Conservation (phyloP, 2,329 filamentous ascomycete species). For the Ophiostoma tasmaniense region DNA sequence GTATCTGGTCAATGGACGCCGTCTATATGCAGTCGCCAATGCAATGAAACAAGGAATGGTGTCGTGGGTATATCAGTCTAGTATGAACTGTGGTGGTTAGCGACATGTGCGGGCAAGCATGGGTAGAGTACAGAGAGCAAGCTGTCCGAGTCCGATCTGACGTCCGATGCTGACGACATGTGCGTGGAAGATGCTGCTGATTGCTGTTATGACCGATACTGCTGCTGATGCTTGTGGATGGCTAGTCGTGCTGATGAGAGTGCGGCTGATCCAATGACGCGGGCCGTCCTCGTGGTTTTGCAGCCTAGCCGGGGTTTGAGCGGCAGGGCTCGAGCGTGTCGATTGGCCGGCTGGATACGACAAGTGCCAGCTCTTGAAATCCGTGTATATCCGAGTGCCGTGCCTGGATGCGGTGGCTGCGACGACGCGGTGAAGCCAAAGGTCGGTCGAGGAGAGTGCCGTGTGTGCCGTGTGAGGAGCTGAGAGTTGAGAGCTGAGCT, state of each 20-base stretch:
- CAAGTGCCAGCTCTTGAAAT: background rate
- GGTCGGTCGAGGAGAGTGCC: background rate
- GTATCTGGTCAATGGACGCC: background rate
- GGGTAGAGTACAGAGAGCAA: background rate
- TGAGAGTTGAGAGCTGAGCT: background rate
- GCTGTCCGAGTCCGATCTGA: background rate
- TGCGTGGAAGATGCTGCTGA: background rate
- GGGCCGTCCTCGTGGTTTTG: background rate
- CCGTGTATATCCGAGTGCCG: background rate
- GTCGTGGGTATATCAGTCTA: slow-evolving; percentile 18
- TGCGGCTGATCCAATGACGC: background rate
- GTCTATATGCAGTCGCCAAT: slow-evolving; percentile 14
- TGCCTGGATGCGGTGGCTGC: background rate
- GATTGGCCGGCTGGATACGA: background rate
- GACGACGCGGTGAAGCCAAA: background rate
- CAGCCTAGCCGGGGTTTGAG: background rate
- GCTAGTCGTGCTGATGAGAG: background rate
- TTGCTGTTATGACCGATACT: background rate
- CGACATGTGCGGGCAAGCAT: background rate
- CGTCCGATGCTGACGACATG: background rate
- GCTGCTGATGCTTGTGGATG: background rate
- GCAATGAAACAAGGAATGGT: slow-evolving; percentile 2
- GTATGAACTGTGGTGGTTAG: slow-evolving; percentile 10
- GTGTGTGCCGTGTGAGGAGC: background rate
- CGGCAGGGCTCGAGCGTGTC: background rate